Conservation (phyloP, 495 filamentous ascomycete species). For the Neurospora sp. region DNA sequence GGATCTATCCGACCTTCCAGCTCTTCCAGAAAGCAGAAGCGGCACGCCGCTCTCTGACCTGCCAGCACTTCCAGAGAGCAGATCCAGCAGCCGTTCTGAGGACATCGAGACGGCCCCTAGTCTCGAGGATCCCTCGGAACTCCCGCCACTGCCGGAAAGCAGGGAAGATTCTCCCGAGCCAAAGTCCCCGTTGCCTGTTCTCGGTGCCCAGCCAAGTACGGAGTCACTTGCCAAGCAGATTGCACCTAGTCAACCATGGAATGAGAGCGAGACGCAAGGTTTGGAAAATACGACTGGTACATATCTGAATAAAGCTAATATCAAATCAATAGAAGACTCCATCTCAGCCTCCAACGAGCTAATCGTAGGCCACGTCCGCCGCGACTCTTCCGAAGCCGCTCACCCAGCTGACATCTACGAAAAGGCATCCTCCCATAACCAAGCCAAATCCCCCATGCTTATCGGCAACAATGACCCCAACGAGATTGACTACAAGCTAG, state of each 20-base stretch:
- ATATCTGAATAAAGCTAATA: too few relatives aligned
- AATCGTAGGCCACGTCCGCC: constrained; percentile 16
- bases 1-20: neutral
- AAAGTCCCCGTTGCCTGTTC: neutral
- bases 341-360: constrained; percentile 13
- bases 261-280: neutral
- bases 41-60: neutral
- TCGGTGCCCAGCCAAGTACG: constrained; percentile 4
- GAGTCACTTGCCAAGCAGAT: neutral
- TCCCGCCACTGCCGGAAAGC: neutral
- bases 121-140: neutral
- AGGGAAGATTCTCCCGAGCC: constrained; percentile 4
- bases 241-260: neutral
- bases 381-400: constrained; percentile 5
- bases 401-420: constrained; percentile 6
- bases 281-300: neutral
- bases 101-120: neutral
- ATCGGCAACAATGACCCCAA: neutral
- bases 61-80: neutral
- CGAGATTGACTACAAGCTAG: neutral
- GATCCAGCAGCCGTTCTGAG: neutral
- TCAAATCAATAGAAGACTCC: too few relatives aligned
- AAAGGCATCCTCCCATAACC: constrained; percentile 5
- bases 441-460: constrained; percentile 3
- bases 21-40: constrained; percentile 3